These are phyloP conservation scores for Epichloe glyceriae DNA, from an alignment of 2,329 filamentous ascomycete species.

Conservation along the genomic window DNA sequence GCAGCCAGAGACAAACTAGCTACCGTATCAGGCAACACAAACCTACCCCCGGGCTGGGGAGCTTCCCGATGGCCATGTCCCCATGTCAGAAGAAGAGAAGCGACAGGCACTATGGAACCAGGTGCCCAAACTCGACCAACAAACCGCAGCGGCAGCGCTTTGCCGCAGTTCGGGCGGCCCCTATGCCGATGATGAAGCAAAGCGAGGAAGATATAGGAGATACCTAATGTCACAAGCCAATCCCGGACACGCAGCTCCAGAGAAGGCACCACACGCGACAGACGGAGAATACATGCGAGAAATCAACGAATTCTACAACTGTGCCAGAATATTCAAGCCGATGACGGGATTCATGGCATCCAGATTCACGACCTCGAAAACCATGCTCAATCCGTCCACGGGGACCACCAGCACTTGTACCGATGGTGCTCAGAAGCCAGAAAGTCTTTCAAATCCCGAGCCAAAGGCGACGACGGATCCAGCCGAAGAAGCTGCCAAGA, in stretches of 20 bases:
- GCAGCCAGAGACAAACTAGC: conserved; percentile 66
- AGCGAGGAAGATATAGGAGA: conserved; percentile 64
- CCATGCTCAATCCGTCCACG: conserved; percentile 19
- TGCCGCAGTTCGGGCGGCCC: conserved; percentile 53
- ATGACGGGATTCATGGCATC: conserved; percentile 88
- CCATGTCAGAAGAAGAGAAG: conserved; percentile 48
- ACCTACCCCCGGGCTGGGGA: conserved; percentile 73
- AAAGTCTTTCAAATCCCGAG: conserved; percentile 18
- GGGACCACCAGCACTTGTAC: conserved; percentile 4
- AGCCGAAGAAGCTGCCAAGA: conserved; percentile 70
- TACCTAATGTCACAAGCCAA: conserved; percentile 66
- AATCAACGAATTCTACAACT: conserved; percentile 58
- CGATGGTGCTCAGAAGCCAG: conserved; percentile 7
- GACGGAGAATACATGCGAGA: conserved; percentile 71
- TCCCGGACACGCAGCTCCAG: conserved; percentile 34
- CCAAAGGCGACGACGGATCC: conserved; percentile 41
- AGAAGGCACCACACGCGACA: conserved; percentile 27
- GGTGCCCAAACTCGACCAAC: conserved; percentile 52
- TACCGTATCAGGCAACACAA: conserved; percentile 57
- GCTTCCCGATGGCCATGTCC: conserved; percentile 49
- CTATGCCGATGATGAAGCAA: conserved; percentile 70
- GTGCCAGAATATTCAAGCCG: conserved; percentile 68
- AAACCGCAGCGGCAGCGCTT: conserved; percentile 55
- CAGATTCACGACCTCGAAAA: conserved; percentile 67
- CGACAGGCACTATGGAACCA: conserved; percentile 43